phyloP scores from a whole-genome alignment of 2,329 filamentous ascomycete species.

The Epicoccum sorghinum region DNA sequence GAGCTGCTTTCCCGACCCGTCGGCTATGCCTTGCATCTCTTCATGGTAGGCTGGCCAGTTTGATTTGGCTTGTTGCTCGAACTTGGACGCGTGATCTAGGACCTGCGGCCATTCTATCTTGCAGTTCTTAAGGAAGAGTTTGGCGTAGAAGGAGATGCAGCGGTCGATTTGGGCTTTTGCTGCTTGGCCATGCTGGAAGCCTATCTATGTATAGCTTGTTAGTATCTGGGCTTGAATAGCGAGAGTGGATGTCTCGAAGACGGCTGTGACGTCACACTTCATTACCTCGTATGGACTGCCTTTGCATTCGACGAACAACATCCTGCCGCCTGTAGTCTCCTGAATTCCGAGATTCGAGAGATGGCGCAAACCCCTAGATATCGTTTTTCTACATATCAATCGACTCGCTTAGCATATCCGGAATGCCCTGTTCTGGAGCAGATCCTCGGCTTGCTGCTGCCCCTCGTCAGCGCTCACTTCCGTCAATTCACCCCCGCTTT shows the following conservation, averaged over 20 bases:
- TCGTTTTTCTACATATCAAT: no score
- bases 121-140: conserved; percentile 55
- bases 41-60: conserved; percentile 53
- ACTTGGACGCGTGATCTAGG: conserved; percentile 53
- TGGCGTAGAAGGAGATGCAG: conserved; percentile 56
- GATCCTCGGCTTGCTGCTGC: conserved; percentile 6
- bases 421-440: neutral
- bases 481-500: conserved; percentile 19
- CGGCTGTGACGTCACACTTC: conserved; percentile 24
- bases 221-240: neutral
- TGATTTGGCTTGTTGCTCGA: conserved; percentile 52
- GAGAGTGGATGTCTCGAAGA: neutral
- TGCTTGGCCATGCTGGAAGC: conserved; percentile 53
- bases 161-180: conserved; percentile 50
- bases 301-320: conserved; percentile 50
- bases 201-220: conserved; percentile 49
- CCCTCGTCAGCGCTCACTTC: conserved; percentile 28
- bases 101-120: conserved; percentile 56
- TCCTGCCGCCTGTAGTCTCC: conserved; percentile 21
- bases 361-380: no score
- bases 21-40: conserved; percentile 60
- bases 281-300: conserved; percentile 53
- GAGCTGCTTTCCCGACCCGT: conserved; percentile 54
- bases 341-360: neutral
- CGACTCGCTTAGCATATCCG: neutral